Conservation (phyloP, 2,329 filamentous ascomycete species). For the Drechslerella dactyloides region DNA sequence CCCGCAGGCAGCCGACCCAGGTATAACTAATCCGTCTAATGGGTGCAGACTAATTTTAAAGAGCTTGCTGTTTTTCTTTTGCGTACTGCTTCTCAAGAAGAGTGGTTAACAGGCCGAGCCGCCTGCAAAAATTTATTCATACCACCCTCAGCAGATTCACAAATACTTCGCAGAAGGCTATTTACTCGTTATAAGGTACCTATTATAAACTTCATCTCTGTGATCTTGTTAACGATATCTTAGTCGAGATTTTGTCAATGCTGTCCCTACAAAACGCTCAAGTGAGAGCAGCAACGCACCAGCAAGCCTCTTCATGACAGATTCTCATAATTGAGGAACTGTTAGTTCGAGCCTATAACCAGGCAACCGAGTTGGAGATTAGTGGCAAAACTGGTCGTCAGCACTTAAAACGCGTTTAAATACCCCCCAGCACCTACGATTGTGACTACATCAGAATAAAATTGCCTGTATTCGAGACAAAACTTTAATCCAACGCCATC, state of each 20-base stretch:
- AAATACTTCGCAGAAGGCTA: not conserved
- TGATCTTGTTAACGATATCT: slow-evolving; percentile 1
- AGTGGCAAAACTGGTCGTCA: not conserved
- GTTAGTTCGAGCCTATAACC: not conserved
- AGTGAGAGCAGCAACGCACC: not conserved
- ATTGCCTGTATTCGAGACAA: not conserved
- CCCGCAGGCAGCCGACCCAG: no score
- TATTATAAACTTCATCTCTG: not conserved
- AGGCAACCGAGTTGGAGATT: not conserved
- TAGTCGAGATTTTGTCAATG: not conserved
- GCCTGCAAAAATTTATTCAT: not conserved
- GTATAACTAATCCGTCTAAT: no score
- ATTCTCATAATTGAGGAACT: slow-evolving; percentile 1
- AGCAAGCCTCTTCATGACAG: not conserved
- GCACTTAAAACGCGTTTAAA: not conserved
- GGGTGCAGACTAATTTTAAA: not conserved
- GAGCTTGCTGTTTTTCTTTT: not conserved
- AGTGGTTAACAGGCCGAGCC: not conserved
- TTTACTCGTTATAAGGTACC: not conserved
- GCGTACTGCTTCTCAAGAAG: not conserved
- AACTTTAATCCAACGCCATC: not conserved
- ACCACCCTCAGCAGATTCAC: not conserved
- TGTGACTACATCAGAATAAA: not conserved
- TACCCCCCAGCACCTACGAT: not conserved
- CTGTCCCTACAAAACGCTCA: not conserved